Evolutionary conservation across 2,329 filamentous ascomycete species (phyloP).

Genomic region (Gyromitra esculenta): DNA sequence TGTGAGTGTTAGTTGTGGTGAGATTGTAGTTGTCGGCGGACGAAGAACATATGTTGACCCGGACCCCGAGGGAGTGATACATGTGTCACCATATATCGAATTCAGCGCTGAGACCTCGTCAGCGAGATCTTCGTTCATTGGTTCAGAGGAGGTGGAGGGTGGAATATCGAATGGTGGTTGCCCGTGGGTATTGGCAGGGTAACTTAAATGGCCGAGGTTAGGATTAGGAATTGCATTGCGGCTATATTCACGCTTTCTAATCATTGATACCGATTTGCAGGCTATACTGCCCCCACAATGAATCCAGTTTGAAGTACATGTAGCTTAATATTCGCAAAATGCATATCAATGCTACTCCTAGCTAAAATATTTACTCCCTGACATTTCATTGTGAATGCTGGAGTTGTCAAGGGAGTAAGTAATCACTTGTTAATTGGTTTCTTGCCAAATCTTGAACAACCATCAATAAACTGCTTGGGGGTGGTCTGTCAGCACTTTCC

Average conservation of each 20-base stretch:
- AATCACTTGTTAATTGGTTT: not conserved
- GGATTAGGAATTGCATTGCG: slow-evolving; percentile 13
- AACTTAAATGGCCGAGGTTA: slow-evolving; percentile 10
- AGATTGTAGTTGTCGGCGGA: slow-evolving; percentile 70
- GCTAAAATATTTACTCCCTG: too few relatives aligned
- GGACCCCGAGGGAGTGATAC: slow-evolving; percentile 57
- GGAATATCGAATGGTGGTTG: not conserved
- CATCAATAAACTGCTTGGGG: not conserved
- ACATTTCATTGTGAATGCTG: too few relatives aligned
- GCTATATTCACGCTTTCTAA: not conserved
- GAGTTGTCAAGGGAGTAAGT: not conserved
- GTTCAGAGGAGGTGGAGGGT: not conserved
- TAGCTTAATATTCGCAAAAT: not conserved
- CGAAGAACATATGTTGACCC: slow-evolving; percentile 69
- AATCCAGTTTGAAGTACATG: not conserved
- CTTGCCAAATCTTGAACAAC: not conserved
- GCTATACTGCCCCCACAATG: not conserved
- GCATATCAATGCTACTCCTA: too few relatives aligned
- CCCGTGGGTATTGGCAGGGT: slow-evolving; percentile 5
- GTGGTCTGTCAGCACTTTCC: not conserved
- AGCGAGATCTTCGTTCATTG: slow-evolving; percentile 63
- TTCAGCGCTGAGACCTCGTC: slow-evolving; percentile 86
- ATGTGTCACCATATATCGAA: slow-evolving; percentile 77
- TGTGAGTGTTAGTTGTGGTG: slow-evolving; percentile 66
- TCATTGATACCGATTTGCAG: slow-evolving; percentile 23